Percentiles rank a stretch among this genome's conserved stretches.
phyloP scores from a whole-genome alignment of 257 asterid species.

The Lithospermum erythrorhizon region DNA sequence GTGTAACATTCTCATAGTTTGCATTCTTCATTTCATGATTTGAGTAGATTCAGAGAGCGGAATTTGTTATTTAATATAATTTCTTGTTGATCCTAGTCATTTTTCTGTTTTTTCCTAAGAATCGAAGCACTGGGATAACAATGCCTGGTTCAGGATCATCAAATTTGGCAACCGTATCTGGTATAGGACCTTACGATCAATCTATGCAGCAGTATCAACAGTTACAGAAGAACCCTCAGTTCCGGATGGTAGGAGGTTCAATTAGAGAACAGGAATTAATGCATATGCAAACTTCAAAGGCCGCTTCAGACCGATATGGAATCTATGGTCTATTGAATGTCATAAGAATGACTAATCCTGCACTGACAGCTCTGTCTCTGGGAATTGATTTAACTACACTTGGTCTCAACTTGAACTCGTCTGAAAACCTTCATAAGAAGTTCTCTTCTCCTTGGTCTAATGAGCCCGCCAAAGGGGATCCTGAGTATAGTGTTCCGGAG shows the following conservation, averaged over 20 bases:
- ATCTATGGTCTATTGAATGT: conserved; percentile 64
- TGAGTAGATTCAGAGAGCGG: neutral
- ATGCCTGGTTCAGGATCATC: conserved; percentile 21
- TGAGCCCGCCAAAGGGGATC: conserved; percentile 82
- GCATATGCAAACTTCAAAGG: conserved; percentile 38
- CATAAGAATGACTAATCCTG: conserved; percentile 53
- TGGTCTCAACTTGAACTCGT: conserved; percentile 66
- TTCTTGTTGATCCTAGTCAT: neutral
- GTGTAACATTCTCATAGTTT: neutral
- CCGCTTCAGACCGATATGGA: conserved; percentile 59
- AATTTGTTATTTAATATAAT: neutral
- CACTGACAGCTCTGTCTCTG: conserved; percentile 57
- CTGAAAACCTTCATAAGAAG: conserved; percentile 67
- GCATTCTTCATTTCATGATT: neutral
- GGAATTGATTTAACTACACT: conserved; percentile 79
- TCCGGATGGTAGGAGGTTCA: conserved; percentile 52
- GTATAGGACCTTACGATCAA: conserved; percentile 33
- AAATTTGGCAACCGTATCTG: conserved; percentile 21
- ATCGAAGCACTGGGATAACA: conserved; percentile 22
- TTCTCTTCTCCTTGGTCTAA: conserved; percentile 93
- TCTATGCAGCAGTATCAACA: conserved; percentile 64
- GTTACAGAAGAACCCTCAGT: conserved; percentile 55
- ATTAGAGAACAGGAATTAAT: conserved; percentile 53
- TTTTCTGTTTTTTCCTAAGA: conserved; percentile 5
- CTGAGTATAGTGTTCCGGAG: conserved; percentile 53